These are phyloP conservation scores for Russula griseocarnosa DNA, from an alignment of 768 basidiomycete species.

Conservation along the genomic window DNA sequence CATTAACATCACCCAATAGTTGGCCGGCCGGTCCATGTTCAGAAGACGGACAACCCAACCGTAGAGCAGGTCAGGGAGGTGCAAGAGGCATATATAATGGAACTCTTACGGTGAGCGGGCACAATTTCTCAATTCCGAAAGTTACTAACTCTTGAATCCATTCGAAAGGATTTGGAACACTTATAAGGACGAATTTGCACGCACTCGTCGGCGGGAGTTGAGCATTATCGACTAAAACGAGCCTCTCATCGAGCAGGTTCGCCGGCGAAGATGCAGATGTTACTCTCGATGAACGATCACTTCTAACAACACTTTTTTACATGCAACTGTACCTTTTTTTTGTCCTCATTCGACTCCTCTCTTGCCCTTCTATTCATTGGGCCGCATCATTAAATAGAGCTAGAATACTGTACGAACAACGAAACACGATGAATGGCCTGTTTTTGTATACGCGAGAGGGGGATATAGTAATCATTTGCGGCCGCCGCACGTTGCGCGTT, in stretches of 20 bases:
- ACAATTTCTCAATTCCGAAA: neutral
- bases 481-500: too few species aligned
- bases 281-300: neutral
- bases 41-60: conserved; percentile 74
- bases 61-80: conserved; percentile 72
- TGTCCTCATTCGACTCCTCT: neutral
- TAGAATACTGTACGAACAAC: conserved; percentile 25
- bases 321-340: conserved; percentile 1
- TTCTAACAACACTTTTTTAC: neutral
- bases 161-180: conserved; percentile 86
- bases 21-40: conserved; percentile 81
- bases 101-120: conserved; percentile 71
- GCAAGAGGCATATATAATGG: conserved; percentile 86
- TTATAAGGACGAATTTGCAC: conserved; percentile 92
- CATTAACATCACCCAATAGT: conserved; percentile 46
- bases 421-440: neutral
- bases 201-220: conserved; percentile 70
- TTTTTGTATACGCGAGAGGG: too few species aligned
- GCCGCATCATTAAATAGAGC: conserved; percentile 14
- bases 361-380: neutral
- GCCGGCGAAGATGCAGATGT: conserved; percentile 1
- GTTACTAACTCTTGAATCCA: neutral
- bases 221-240: conserved; percentile 64
- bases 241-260: too few species aligned
- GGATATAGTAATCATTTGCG: too few species aligned